Base-by-base conservation (phyloP, 257 asterid genomes). In the Petunia axillaris region DNA sequence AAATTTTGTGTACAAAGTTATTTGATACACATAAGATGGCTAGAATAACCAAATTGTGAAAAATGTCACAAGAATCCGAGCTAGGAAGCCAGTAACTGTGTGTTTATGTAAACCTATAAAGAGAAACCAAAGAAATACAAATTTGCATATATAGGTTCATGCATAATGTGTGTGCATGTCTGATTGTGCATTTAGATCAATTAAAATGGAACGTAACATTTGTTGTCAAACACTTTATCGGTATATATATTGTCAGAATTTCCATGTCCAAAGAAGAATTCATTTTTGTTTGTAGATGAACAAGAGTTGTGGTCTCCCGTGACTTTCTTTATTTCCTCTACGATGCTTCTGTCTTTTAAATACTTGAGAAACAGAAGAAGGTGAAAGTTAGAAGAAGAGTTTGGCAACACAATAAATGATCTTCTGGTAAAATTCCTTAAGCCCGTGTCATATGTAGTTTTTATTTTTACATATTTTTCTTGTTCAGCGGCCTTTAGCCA, bases 221-320 rank as follows among this genome's bases (percentile, higher is more conserved):
- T 71, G 60, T 11, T 46, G 10, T 7, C 58, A 25, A 46, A 25
- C 41, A 46, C 52, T 10, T 59, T 59, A 48, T 10, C 8, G 4
- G 48, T 38, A 64, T 13, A 37, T 66, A 41, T 71, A 46, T 41
- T 62, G 77, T 67, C 82, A 59, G 82, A 13, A 76, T 50, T 8
- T 77, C 54, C 41, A 57, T 77, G 65, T 44, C 63, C 76, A 41
- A 75, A 39, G 54, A 8, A 52, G 46, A 36, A 14, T 25, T 13
- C 6, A n/a, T 70, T 65, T 50, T 54, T 71, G 11, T 53, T n/a
- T 16, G 36, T 77, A 37, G 59, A 11, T 5, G 25, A 36, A 6
- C 59, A 9, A 8, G 62, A 75, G 48, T 38, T 81, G 64, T 81
- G 87, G 78, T 62, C 55, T 77, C 81, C 87, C 83, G 83, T 84